Evolutionary conservation across 805 yeast genomes (phyloP), one percentile per base, ranked within the genome.

Genomic region (Candida ficus): DNA sequence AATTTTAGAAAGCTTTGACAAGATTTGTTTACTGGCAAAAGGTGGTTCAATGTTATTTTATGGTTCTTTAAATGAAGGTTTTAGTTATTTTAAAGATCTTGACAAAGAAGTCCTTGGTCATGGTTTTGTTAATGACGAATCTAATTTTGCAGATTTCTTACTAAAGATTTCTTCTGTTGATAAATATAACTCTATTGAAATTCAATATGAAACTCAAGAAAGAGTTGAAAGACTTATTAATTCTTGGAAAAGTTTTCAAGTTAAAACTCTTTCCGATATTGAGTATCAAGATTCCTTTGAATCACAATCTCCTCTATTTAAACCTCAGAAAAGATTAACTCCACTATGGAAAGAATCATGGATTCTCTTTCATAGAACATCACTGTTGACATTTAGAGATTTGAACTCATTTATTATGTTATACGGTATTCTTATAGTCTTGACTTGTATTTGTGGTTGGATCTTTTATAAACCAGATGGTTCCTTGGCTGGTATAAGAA

Each of bases 361-460:
- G 0, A 73, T 77, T 2, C 49, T 76, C 8, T 60, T 73, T 2
- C 56, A 63, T 31, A 61, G 85, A 41, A 70, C 74, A 16, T 46
- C 70, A n/a, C 49, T 66, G 18, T 50, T 76, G 7, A 73, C 77
- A 22, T 40, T 55, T 4, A 62, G 83, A 45, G 85, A 80, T 54
- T 69, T 71, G 11, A 58, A 71, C 37, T 77, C 80, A 0, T 54
- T 70, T 11, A 34, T 63, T 5, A 74, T 65, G 29, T 56, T 73
- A 3, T 57, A 77, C 6, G 46, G 67, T 17, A 70, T 67, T n/a
- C 74, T 80, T 4, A 32, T 44, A 29, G 38, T 74, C 0, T 48
- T 84, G 46, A 83, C 88, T 0, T 54, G 77, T 2, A 62, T 78
- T n/a, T 62, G 74, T 31, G 95, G 95, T 0, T 84, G 93, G 89